These are phyloP conservation scores for Panus rudis DNA, from an alignment of 768 basidiomycete species.

Conservation along the genomic window DNA sequence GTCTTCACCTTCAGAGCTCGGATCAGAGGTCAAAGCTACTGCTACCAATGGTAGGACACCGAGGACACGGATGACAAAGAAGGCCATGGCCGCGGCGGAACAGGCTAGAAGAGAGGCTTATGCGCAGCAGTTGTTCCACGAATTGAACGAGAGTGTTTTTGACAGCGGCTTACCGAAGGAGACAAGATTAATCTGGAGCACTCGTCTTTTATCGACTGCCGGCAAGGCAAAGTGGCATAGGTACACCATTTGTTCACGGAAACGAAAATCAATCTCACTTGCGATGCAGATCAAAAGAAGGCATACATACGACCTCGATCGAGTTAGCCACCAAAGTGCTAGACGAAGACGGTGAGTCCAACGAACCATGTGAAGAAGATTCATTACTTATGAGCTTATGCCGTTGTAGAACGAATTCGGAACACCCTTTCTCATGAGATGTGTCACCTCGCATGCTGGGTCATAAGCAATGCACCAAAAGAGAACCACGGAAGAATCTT, in stretches of 20 bases:
- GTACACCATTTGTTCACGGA: slow-evolving; percentile 24
- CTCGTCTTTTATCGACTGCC: slow-evolving; percentile 58
- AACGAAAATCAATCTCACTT: background rate
- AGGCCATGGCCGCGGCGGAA: slow-evolving; percentile 35
- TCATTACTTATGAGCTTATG: background rate
- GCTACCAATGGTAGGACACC: no score
- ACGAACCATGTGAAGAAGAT: background rate
- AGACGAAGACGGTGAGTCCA: slow-evolving; percentile 57
- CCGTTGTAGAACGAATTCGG: slow-evolving; percentile 58
- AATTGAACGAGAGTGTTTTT: slow-evolving; percentile 56
- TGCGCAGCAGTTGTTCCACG: slow-evolving; percentile 51
- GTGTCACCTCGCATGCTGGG: slow-evolving; percentile 87
- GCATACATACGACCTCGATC: slow-evolving; percentile 55
- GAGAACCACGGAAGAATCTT: slow-evolving; percentile 71
- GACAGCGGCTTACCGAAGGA: slow-evolving; percentile 42
- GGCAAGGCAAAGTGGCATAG: slow-evolving; percentile 62
- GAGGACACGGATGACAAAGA: no score
- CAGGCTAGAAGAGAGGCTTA: slow-evolving; percentile 41
- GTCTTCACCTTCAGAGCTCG: no score
- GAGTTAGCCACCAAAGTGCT: slow-evolving; percentile 80
- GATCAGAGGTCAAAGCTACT: no score
- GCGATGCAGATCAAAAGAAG: slow-evolving; percentile 43
- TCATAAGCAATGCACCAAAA: slow-evolving; percentile 61
- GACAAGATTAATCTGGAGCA: slow-evolving; percentile 62
- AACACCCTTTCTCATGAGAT: slow-evolving; percentile 87